These are phyloP conservation scores for Fusarium nisikadoi DNA, from an alignment of 2,329 filamentous ascomycete species.

Conservation along the genomic window DNA sequence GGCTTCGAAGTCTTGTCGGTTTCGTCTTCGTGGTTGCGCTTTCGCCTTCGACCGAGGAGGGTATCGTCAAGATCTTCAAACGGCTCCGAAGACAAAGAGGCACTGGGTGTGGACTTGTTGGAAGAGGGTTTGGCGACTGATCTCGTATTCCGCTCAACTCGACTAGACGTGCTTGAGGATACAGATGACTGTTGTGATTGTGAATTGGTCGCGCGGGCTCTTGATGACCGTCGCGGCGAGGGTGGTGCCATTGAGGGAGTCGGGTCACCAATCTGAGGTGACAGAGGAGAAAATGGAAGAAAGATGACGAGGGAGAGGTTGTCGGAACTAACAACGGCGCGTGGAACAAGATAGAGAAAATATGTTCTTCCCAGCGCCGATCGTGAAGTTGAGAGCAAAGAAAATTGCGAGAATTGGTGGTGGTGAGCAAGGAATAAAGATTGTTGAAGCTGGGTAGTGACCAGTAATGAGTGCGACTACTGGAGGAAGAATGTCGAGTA, in stretches of 20 bases:
- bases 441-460: constrained; percentile 28
- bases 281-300: constrained; percentile 36
- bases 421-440: constrained; percentile 25
- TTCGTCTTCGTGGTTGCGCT: constrained; percentile 76
- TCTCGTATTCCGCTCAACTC: constrained; percentile 78
- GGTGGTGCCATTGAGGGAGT: constrained; percentile 66
- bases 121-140: constrained; percentile 78
- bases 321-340: constrained; percentile 1
- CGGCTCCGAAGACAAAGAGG: constrained; percentile 76
- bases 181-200: constrained; percentile 82
- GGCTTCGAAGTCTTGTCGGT: constrained; percentile 56
- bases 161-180: constrained; percentile 81
- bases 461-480: constrained; percentile 39
- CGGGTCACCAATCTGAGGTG: constrained; percentile 46
- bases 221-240: constrained; percentile 87
- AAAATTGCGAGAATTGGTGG: constrained; percentile 36
- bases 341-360: constrained; percentile 4
- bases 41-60: constrained; percentile 80
- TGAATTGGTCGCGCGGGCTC: constrained; percentile 83
- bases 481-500: constrained; percentile 34
- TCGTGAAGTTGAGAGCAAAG: constrained; percentile 7
- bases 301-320: constrained; percentile 11
- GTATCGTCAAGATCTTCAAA: constrained; percentile 76
- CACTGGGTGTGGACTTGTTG: constrained; percentile 79
- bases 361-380: background rate